phyloP scores from a whole-genome alignment of 805 yeast genomes.

The Dipodascus albidus region DNA sequence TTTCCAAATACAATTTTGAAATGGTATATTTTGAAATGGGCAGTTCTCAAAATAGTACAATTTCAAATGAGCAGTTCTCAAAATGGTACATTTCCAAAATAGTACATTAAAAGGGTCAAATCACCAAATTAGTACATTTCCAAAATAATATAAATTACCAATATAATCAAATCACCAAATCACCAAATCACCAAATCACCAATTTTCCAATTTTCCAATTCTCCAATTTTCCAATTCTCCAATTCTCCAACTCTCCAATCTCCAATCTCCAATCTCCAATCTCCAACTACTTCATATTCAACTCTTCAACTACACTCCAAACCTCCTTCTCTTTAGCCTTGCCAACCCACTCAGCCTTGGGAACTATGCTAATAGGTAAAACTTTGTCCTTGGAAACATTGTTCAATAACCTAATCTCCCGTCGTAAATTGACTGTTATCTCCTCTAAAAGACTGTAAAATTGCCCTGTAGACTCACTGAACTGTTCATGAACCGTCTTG shows the following conservation, averaged over 20 bases:
- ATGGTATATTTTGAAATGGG: too few relatives aligned
- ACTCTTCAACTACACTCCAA: constrained; percentile 22
- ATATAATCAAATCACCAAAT: too few relatives aligned
- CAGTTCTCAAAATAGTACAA: too few relatives aligned
- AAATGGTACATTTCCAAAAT: too few relatives aligned
- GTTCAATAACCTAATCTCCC: constrained; percentile 56
- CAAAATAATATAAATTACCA: too few relatives aligned
- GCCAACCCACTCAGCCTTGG: constrained; percentile 61
- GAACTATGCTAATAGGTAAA: constrained; percentile 56
- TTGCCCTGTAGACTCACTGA: constrained; percentile 32
- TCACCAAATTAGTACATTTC: too few relatives aligned
- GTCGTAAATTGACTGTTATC: constrained; percentile 48
- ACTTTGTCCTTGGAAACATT: constrained; percentile 35
- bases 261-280: not conserved
- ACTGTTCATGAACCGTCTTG: constrained; percentile 26
- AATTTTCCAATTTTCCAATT: too few relatives aligned
- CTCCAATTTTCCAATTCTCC: not conserved
- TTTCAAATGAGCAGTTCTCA: too few relatives aligned
- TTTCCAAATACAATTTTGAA: too few relatives aligned
- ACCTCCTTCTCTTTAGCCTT: constrained; percentile 38
- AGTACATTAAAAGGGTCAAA: too few relatives aligned
- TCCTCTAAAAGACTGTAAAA: constrained; percentile 46
- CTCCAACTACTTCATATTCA: constrained; percentile 8
- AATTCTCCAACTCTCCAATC: not conserved
- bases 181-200: too few relatives aligned